Evolutionary conservation across 2,329 filamentous ascomycete genomes (phyloP).

Genomic region (Aspergillus sp.): DNA sequence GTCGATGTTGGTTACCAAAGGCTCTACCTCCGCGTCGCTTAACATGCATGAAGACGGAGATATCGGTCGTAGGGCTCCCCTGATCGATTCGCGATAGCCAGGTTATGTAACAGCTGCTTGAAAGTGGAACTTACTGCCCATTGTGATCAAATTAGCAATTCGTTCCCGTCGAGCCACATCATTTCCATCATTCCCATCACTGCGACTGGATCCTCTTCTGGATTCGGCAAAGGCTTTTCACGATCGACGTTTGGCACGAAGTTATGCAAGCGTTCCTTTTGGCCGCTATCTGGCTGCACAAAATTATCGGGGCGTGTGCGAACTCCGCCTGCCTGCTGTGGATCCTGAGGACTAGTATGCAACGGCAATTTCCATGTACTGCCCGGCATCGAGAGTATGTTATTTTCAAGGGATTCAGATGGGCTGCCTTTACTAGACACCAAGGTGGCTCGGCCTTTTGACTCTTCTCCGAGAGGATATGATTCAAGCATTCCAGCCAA

Average conservation of each 20-base stretch:
- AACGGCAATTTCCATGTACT: neutral
- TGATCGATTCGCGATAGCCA: neutral
- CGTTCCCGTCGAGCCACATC: neutral
- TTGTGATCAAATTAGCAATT: neutral
- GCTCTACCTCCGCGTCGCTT: neutral
- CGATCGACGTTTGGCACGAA: neutral
- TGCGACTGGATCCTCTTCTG: neutral
- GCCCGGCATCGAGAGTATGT: neutral
- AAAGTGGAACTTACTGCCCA: neutral
- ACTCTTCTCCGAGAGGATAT: neutral
- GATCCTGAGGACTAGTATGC: neutral
- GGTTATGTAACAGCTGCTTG: neutral
- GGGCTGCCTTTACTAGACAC: neutral
- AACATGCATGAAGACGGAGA: neutral
- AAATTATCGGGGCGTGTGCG: neutral
- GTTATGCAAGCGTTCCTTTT: neutral
- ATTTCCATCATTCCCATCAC: neutral
- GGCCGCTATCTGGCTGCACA: neutral
- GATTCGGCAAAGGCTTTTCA: neutral
- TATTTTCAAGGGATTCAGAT: neutral
- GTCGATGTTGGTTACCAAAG: neutral
- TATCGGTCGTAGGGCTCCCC: neutral
- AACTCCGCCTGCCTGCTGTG: neutral
- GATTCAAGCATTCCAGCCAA: neutral
- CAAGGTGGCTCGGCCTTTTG: neutral